Percentiles rank a stretch among this genome's conserved stretches.
Conservation (phyloP, 2,329 filamentous ascomycete species). For the Hymenoscyphus salicellus region DNA sequence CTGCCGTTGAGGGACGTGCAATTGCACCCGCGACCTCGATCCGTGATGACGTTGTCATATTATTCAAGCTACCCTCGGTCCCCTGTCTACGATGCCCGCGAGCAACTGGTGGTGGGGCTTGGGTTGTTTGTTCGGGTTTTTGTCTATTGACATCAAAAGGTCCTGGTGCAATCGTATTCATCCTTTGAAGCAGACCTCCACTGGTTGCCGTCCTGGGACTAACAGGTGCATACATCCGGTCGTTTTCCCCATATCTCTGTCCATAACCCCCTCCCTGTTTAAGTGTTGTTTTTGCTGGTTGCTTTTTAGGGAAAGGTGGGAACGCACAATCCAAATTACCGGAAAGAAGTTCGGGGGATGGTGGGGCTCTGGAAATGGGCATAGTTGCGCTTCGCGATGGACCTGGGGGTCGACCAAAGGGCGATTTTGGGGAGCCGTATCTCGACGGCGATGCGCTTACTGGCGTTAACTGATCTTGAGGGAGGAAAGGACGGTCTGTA, state of each 20-base stretch:
- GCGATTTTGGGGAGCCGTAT: conserved; percentile 53
- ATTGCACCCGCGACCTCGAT: conserved; percentile 17
- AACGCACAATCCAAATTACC: conserved; percentile 51
- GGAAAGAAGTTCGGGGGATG: conserved; percentile 43
- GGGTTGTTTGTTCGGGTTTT: conserved; percentile 26
- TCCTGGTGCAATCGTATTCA: conserved; percentile 64
- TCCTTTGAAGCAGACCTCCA: conserved; percentile 53
- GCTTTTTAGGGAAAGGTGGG: conserved; percentile 48
- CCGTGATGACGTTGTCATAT: conserved; percentile 15
- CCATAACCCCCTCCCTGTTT: conserved; percentile 20
- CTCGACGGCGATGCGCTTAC: conserved; percentile 59
- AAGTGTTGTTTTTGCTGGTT: conserved; percentile 18
- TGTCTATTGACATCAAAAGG: conserved; percentile 56
- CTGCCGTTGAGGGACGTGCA: conserved; percentile 23
- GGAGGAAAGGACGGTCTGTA: conserved; percentile 53
- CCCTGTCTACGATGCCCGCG: conserved; percentile 31
- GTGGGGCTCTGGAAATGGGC: conserved; percentile 39
- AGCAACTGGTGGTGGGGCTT: conserved; percentile 14
- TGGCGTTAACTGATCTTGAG: conserved; percentile 57
- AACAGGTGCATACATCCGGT: conserved; percentile 45
- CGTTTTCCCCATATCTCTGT: conserved; percentile 33
- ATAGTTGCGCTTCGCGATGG: conserved; percentile 38
- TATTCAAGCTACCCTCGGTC: conserved; percentile 24
- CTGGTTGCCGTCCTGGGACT: conserved; percentile 46
- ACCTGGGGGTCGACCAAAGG: conserved; percentile 31